A percentile compares a stretch with the other conserved stretches of the same genome.
Evolutionary conservation across 495 filamentous ascomycete genomes (phyloP).

Genomic region (Penicillium arizonense): DNA sequence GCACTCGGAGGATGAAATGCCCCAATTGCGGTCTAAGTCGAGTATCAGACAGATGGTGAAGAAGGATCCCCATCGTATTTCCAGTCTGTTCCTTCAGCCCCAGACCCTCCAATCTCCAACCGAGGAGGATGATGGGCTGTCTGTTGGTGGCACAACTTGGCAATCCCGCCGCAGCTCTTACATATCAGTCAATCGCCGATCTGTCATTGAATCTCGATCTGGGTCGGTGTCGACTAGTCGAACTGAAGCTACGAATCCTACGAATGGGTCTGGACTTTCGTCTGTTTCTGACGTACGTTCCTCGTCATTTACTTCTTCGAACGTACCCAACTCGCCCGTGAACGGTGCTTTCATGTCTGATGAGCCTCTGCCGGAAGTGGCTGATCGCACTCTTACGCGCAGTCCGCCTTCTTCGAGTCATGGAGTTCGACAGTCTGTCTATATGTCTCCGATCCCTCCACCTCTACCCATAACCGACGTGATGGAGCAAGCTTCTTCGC

Average conservation of each 20-base stretch:
- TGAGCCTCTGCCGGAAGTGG: slow-evolving; percentile 10
- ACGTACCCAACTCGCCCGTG: slow-evolving; percentile 14
- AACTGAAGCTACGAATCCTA: slow-evolving; percentile 25
- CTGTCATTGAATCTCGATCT: slow-evolving; percentile 31
- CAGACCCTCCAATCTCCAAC: slow-evolving; percentile 25
- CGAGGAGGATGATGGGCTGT: slow-evolving; percentile 28
- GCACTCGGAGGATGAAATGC: slow-evolving; percentile 28
- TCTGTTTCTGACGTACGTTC: slow-evolving; percentile 21
- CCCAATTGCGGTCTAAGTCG: slow-evolving; percentile 41
- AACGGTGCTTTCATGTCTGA: slow-evolving; percentile 13
- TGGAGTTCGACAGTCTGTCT: slow-evolving; percentile 27
- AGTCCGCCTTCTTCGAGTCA: slow-evolving; percentile 27
- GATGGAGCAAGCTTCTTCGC: slow-evolving; percentile 23
- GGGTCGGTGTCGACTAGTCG: slow-evolving; percentile 31
- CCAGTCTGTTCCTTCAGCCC: slow-evolving; percentile 59
- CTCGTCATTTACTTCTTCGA: slow-evolving; percentile 16
- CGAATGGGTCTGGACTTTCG: slow-evolving; percentile 8
- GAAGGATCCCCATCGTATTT: slow-evolving; percentile 59
- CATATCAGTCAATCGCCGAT: slow-evolving; percentile 30
- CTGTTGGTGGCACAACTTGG: slow-evolving; percentile 20
- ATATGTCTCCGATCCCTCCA: slow-evolving; percentile 9
- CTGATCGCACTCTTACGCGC: slow-evolving; percentile 12
- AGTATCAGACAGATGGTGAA: slow-evolving; percentile 37
- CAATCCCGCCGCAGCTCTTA: slow-evolving; percentile 32
- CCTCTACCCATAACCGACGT: slow-evolving; percentile 6